phyloP scores from a whole-genome alignment of 257 asterid genomes.

The Solanum chmielewskii region DNA sequence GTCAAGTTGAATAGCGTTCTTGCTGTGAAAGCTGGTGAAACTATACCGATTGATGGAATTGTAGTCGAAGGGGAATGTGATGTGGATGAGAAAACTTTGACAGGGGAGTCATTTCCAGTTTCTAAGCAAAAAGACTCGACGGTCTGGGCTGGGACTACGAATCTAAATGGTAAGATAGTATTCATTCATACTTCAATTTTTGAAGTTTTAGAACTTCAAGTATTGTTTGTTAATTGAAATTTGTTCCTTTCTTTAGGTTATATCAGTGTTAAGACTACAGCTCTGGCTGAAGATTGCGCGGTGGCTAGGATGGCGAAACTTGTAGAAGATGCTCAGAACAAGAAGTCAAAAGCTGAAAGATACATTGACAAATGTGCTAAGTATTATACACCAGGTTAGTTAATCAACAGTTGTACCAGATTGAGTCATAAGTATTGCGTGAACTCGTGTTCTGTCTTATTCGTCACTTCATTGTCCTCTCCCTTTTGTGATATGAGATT shows the following conservation, averaged over 20 bases:
- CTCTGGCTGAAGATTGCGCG: conserved; percentile 60
- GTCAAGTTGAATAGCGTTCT: conserved; percentile 50
- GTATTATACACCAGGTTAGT: conserved; percentile 79
- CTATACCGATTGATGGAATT: conserved; percentile 71
- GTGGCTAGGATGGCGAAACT: conserved; percentile 81
- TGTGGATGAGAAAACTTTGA: conserved; percentile 66
- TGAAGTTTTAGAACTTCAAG: not conserved
- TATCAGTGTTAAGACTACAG: conserved; percentile 47
- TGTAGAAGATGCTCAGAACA: conserved; percentile 86
- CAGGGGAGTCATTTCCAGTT: conserved; percentile 90
- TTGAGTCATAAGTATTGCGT: not conserved
- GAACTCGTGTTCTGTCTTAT: not conserved
- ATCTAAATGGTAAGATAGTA: conserved; percentile 47
- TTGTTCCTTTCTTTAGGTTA: conserved; percentile 35
- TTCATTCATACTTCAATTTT: not conserved
- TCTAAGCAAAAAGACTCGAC: conserved; percentile 51
- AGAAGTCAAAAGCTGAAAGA: conserved; percentile 61
- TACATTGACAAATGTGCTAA: conserved; percentile 73
- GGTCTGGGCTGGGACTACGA: conserved; percentile 86
- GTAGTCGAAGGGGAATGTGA: conserved; percentile 75
- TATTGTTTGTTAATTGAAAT: not conserved
- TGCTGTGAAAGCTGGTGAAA: conserved; percentile 76
- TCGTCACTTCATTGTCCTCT: not conserved
- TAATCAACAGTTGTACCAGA: not conserved
- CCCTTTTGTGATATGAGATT: no score